Evolutionary conservation across 495 filamentous ascomycete genomes (phyloP).

Genomic region (Lichenothelia convexa): DNA sequence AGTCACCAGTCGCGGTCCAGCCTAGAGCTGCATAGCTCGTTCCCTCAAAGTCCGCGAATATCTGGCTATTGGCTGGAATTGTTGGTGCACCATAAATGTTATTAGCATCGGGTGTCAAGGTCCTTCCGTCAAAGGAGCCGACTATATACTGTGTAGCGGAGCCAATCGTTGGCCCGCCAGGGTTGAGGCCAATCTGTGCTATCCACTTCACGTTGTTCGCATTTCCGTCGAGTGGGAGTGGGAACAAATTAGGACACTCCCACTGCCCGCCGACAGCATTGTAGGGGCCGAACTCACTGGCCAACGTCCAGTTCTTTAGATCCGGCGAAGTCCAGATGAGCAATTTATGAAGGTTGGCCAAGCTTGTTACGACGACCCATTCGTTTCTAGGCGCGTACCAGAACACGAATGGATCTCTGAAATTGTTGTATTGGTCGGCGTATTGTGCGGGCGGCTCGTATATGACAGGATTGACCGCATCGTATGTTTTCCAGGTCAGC

Average conservation of each 20-base stretch:
- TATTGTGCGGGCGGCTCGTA: background rate
- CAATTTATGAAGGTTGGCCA: constrained; percentile 6
- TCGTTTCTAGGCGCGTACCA: constrained; percentile 4
- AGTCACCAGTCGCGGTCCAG: too few species aligned
- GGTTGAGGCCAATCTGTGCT: constrained; percentile 8
- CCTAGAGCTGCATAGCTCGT: too few species aligned
- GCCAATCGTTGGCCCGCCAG: background rate
- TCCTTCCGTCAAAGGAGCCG: background rate
- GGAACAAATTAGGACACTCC: constrained; percentile 18
- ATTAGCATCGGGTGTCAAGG: background rate
- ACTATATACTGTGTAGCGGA: constrained; percentile 1
- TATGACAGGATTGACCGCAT: constrained; percentile 9
- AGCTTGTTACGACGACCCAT: constrained; percentile 11
- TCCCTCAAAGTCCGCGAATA: too few species aligned
- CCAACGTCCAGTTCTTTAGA: background rate
- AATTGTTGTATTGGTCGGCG: constrained; percentile 6
- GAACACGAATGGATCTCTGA: constrained; percentile 12
- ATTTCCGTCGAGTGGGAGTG: constrained; percentile 10
- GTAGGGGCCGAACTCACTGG: constrained; percentile 9
- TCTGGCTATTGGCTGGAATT: background rate
- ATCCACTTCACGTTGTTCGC: constrained; percentile 9
- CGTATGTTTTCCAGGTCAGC: constrained; percentile 8
- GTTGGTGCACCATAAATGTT: background rate
- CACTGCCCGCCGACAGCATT: constrained; percentile 10
- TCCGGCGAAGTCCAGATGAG: constrained; percentile 6